phyloP scores from a whole-genome alignment of 2,329 filamentous ascomycete genomes.

The Sporothrix pallida region DNA sequence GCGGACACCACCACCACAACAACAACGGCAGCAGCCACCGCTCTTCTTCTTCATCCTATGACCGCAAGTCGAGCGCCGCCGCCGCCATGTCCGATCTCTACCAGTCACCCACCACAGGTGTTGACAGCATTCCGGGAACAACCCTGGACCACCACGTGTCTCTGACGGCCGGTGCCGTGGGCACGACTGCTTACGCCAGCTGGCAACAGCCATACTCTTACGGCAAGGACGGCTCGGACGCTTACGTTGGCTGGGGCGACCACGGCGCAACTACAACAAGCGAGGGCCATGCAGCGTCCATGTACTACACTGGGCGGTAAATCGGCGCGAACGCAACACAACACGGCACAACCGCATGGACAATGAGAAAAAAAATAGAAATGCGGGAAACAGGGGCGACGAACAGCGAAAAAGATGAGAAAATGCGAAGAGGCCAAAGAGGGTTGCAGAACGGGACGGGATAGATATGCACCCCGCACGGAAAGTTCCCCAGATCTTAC shows the following conservation, averaged over 20 bases:
- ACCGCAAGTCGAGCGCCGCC: slow-evolving; percentile 49
- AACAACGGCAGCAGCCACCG: slow-evolving; percentile 33
- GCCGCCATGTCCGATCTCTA: slow-evolving; percentile 52
- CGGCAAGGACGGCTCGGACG: slow-evolving; percentile 44
- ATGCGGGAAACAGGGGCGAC: background rate
- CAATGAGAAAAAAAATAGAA: background rate
- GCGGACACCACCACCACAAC: slow-evolving; percentile 28
- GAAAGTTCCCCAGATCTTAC: background rate
- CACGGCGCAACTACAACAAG: slow-evolving; percentile 39
- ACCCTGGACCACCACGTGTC: slow-evolving; percentile 46
- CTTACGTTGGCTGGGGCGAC: slow-evolving; percentile 48
- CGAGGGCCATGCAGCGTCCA: slow-evolving; percentile 41
- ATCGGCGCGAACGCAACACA: background rate
- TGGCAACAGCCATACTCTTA: slow-evolving; percentile 57
- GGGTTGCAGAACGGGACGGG: slow-evolving; percentile 13
- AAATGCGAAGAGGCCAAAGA: background rate
- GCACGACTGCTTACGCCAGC: slow-evolving; percentile 48
- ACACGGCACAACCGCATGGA: slow-evolving; percentile 5
- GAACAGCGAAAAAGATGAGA: background rate
- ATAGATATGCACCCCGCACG: slow-evolving; percentile 9
- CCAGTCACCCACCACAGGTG: slow-evolving; percentile 47
- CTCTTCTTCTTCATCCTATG: slow-evolving; percentile 46
- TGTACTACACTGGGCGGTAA: slow-evolving; percentile 47
- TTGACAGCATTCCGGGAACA: slow-evolving; percentile 47
- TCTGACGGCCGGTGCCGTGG: slow-evolving; percentile 49